Conservation (phyloP, 129 eudicot genomes). For the Pulicaria dysenterica region DNA sequence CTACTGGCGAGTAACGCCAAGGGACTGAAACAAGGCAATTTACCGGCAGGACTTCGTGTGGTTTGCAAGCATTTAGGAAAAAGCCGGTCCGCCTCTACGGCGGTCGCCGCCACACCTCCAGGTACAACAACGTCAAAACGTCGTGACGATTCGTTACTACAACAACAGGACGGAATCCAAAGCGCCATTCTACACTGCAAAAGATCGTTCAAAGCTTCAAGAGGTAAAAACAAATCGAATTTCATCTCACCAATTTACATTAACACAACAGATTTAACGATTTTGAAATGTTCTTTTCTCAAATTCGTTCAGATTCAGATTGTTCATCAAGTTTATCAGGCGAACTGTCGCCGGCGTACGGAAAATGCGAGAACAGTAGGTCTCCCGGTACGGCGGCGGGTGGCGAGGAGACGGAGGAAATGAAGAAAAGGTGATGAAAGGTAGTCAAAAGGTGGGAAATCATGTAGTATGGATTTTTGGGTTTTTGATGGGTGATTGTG, state of each 20-base stretch:
- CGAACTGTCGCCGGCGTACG: constrained; percentile 8
- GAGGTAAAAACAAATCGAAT: constrained; percentile 47
- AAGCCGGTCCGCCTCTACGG: constrained; percentile 62
- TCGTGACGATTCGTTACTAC: constrained; percentile 76
- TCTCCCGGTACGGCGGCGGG: constrained; percentile 13
- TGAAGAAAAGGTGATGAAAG: constrained; percentile 11
- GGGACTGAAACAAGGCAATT: constrained; percentile 52
- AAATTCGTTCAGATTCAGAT: constrained; percentile 23
- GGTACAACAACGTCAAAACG: constrained; percentile 39
- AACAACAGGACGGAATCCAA: constrained; percentile 92
- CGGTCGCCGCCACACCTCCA: constrained; percentile 50
- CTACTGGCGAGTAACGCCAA: constrained; percentile 29
- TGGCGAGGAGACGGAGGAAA: constrained; percentile 16
- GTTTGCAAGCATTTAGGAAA: constrained; percentile 76
- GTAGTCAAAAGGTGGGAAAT: constrained; percentile 34
- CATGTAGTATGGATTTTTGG: constrained; percentile 9
- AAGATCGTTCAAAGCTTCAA: constrained; percentile 75
- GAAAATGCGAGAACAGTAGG: constrained; percentile 5
- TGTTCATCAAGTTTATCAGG: constrained; percentile 24
- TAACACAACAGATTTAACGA: neutral
- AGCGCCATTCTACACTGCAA: constrained; percentile 95
- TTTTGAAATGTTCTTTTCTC: neutral
- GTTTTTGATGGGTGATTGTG: constrained; percentile 47
- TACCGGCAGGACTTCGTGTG: constrained; percentile 63
- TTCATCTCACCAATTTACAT: neutral